Conservation (phyloP, 2,329 filamentous ascomycete genomes). For the Talaromyces sp. region DNA sequence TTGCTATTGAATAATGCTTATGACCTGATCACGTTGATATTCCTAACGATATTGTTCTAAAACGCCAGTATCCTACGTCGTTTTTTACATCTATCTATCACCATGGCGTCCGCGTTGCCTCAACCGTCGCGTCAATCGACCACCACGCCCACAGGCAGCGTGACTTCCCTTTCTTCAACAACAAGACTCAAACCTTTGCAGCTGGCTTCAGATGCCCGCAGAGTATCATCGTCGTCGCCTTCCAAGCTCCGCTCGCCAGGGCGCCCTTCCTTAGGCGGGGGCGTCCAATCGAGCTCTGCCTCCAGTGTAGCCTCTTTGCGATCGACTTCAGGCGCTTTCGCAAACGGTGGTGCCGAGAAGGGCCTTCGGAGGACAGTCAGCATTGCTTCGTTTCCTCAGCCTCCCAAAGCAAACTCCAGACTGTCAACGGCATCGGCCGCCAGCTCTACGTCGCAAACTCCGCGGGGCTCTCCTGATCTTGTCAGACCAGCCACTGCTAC, state of each 20-base stretch:
- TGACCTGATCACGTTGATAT: not conserved
- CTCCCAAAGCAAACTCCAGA: constrained; percentile 65
- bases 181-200: constrained; percentile 63
- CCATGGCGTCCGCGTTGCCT: constrained; percentile 53
- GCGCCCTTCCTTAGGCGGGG: constrained; percentile 45
- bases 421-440: constrained; percentile 51
- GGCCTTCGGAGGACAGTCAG: constrained; percentile 81
- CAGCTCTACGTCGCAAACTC: constrained; percentile 18
- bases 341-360: constrained; percentile 52
- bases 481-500: constrained; percentile 35
- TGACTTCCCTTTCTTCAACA: constrained; percentile 67
- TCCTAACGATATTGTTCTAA: not conserved
- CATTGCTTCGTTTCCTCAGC: constrained; percentile 89
- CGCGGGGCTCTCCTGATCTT: constrained; percentile 40
- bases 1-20: not conserved
- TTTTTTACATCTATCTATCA: not conserved
- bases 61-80: not conserved
- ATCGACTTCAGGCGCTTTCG: constrained; percentile 50
- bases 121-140: constrained; percentile 55
- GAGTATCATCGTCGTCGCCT: constrained; percentile 39
- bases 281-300: constrained; percentile 43
- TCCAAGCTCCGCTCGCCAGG: constrained; percentile 53
- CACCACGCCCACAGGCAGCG: constrained; percentile 63
- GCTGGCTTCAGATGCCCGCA: constrained; percentile 41
- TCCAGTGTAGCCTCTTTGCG: constrained; percentile 53